These are phyloP conservation scores for Phytopythium sindhum DNA, from an alignment of 352 stramenopile species.

Conservation along the genomic window DNA sequence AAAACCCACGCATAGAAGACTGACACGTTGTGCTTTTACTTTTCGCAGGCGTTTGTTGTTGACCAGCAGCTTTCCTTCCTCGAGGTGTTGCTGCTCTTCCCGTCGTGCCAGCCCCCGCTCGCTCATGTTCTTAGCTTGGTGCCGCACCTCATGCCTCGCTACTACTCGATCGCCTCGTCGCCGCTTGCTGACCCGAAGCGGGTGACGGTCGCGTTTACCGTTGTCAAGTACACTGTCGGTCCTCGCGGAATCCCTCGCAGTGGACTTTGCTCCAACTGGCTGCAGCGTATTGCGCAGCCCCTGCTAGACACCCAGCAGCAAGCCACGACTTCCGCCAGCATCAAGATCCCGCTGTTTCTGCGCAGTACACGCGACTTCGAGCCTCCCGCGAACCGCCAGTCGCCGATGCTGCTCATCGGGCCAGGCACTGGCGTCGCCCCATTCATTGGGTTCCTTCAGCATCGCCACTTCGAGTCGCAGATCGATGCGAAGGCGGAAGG, in stretches of 20 bases:
- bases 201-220: conserved; percentile 89
- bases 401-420: conserved; percentile 93
- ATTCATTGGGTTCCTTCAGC: conserved; percentile 95
- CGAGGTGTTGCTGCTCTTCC: conserved; percentile 91
- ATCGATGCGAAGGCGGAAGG: not conserved
- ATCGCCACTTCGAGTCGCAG: conserved; percentile 55
- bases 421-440: conserved; percentile 95
- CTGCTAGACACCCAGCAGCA: conserved; percentile 17
- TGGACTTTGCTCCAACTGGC: conserved; percentile 67
- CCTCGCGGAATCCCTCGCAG: conserved; percentile 30
- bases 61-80: conserved; percentile 88
- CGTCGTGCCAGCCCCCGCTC: conserved; percentile 88
- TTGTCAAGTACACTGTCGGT: conserved; percentile 85
- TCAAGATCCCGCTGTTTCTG: conserved; percentile 87
- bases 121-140: conserved; percentile 85
- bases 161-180: conserved; percentile 95
- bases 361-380: conserved; percentile 89
- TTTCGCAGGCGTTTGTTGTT: conserved; percentile 72
- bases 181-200: conserved; percentile 65
- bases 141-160: conserved; percentile 89
- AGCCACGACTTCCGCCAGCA: not conserved
- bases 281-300: conserved; percentile 43
- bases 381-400: conserved; percentile 74
- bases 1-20: too few species aligned
- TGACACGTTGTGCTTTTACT: conserved; percentile 3